These are phyloP conservation scores for Phytophthora pluvialis DNA, from an alignment of 352 stramenopile species.

Conservation along the genomic window DNA sequence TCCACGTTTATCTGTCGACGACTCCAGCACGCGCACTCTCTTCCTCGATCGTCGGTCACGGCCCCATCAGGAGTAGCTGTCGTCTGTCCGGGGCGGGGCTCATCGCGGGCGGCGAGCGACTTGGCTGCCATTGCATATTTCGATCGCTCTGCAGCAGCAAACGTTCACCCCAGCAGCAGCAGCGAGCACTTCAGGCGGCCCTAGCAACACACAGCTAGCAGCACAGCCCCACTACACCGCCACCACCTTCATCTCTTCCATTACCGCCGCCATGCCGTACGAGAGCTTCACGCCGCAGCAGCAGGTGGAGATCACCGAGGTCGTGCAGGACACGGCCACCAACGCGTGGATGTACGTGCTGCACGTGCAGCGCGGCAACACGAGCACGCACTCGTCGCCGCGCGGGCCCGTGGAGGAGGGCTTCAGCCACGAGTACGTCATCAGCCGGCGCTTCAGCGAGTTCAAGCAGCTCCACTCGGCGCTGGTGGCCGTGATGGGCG, in stretches of 20 bases:
- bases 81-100: slow-evolving; percentile 19
- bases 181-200: slow-evolving; percentile 1
- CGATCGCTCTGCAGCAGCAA: slow-evolving; percentile 21
- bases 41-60: slow-evolving; percentile 25
- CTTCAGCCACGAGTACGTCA: slow-evolving; percentile 55
- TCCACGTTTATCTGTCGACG: slow-evolving; percentile 16
- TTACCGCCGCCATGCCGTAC: slow-evolving; percentile 59
- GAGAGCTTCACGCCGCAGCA: slow-evolving; percentile 73
- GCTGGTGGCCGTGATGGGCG: slow-evolving; percentile 53
- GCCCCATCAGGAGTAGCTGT: slow-evolving; percentile 26
- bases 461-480: slow-evolving; percentile 72
- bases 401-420: slow-evolving; percentile 41
- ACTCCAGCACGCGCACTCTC: slow-evolving; percentile 10
- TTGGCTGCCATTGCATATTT: slow-evolving; percentile 39
- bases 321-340: slow-evolving; percentile 64
- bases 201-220: slow-evolving; percentile 6
- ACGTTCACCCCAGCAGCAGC: background rate
- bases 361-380: slow-evolving; percentile 49
- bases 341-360: slow-evolving; percentile 74
- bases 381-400: slow-evolving; percentile 40
- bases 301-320: slow-evolving; percentile 65
- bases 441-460: slow-evolving; percentile 71
- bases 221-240: background rate
- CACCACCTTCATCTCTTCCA: slow-evolving; percentile 1
- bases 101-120: slow-evolving; percentile 4